Evolutionary conservation across 495 filamentous ascomycete species (phyloP), one percentile per base, ranked within the genome.

Genomic region (Penicillium cinerascens): DNA sequence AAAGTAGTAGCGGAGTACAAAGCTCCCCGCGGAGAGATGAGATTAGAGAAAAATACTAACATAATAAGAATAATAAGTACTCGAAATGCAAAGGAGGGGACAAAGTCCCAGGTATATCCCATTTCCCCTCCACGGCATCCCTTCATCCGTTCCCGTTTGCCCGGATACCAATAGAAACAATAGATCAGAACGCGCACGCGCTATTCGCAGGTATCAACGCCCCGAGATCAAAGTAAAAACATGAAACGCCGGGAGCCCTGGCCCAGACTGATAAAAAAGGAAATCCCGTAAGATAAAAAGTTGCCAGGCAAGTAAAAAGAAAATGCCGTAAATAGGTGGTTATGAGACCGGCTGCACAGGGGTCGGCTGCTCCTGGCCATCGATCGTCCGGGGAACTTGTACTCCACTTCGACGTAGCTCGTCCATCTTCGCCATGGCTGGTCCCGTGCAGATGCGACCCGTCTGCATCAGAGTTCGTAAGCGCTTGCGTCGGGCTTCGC

Each of bases 401-500:
- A 74, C 62, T 0, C 67, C 66, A 20, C 47, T 52, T 27, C 59
- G 68, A 21, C 74, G 74, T 17, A 76, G 63, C 44, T 74, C 68
- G n/a, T 73, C 68, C 58, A 74, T 58, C 40, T 69, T 73, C 9
- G 73, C 59, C 58, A 76, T 60, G 0, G 67, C 69, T 10, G 72
- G 67, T n/a, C 72, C 69, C 15, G 76, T 78, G 52, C 76, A 76
- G 54, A 77, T 78, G 22, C 73, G 73, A 3, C 74, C 75, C 9
- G 59, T 67, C 46, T 70, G 76, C 66, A 75, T 74, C 47, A 73
- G 51, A 35, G 68, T 76, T 44, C 68, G 73, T 26, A 88, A 67
- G 35, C 84, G 71, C 61, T 83, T 80, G 37, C 84, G 82, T 65
- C 82, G 77, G 13, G 81, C 84, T 46, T 78, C 77, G 27, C 81